A percentile compares a stretch with the other conserved stretches of the same genome.
Evolutionary conservation across 371 early-diverging fungal species (phyloP).

Genomic region (Syncephalis plumigaleata): DNA sequence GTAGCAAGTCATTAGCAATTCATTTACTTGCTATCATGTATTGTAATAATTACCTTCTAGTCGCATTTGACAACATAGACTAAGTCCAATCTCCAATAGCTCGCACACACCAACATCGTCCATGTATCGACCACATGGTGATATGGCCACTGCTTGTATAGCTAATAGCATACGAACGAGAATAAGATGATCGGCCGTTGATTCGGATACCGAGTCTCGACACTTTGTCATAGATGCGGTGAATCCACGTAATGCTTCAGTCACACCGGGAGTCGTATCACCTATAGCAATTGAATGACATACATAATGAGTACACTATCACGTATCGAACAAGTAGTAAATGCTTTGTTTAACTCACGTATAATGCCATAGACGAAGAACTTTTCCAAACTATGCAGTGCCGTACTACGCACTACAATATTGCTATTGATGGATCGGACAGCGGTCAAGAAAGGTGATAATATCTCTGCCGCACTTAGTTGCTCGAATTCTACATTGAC

Average conservation of each 20-base stretch:
- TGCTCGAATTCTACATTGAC: conserved; percentile 23
- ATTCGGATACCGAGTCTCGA: background rate
- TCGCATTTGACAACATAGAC: conserved; percentile 88
- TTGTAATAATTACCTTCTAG: conserved; percentile 47
- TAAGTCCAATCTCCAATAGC: conserved; percentile 89
- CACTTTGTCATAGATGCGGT: background rate
- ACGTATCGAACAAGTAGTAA: no score
- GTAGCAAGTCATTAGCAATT: background rate
- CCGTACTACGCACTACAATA: conserved; percentile 86
- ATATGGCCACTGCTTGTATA: background rate
- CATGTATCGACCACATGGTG: conserved; percentile 14
- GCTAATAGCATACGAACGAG: background rate
- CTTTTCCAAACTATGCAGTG: conserved; percentile 73
- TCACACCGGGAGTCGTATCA: background rate
- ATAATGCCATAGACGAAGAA: conserved; percentile 74
- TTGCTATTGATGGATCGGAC: conserved; percentile 83
- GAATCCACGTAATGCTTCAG: background rate
- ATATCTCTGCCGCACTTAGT: conserved; percentile 55
- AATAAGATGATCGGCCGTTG: background rate
- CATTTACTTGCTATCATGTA: no score
- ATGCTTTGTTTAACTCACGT: conserved; percentile 26
- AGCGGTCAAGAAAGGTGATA: conserved; percentile 80
- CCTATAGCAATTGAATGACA: conserved; percentile 1
- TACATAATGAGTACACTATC: no score
- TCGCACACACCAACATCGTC: conserved; percentile 88